These are phyloP conservation scores for Podila epicladia DNA, from an alignment of 192 early-diverging fungal species.

Conservation along the genomic window DNA sequence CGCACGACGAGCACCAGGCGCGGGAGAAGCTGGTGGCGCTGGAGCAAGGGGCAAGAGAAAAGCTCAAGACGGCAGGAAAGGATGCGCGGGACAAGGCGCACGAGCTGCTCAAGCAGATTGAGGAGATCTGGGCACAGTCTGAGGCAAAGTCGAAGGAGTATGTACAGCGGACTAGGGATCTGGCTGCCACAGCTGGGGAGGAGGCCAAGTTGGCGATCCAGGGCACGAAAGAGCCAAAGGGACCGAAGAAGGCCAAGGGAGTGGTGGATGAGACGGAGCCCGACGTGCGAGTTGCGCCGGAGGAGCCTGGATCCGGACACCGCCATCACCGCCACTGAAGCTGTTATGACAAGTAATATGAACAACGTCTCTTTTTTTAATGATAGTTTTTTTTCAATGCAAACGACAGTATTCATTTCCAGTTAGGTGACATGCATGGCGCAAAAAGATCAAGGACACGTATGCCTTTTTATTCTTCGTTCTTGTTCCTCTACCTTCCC, in stretches of 20 bases:
- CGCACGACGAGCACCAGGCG: slow-evolving; percentile 26
- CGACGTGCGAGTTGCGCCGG: slow-evolving; percentile 22
- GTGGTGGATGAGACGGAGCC: slow-evolving; percentile 7
- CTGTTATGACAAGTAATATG: neutral
- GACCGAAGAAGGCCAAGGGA: neutral
- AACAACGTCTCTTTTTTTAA: too few species aligned
- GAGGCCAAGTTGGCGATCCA: slow-evolving; percentile 9
- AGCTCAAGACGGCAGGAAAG: slow-evolving; percentile 11
- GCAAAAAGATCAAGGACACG: too few species aligned
- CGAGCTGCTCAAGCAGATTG: slow-evolving; percentile 33
- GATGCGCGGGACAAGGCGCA: slow-evolving; percentile 22
- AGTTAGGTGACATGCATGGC: too few species aligned
- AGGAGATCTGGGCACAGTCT: slow-evolving; percentile 31
- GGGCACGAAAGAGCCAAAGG: neutral
- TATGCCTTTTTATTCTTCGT: too few species aligned
- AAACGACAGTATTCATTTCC: too few species aligned
- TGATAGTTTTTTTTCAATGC: neutral
- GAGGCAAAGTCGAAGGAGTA: slow-evolving; percentile 20
- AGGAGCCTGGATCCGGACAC: slow-evolving; percentile 50
- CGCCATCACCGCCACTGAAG: slow-evolving; percentile 28
- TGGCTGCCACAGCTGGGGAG: slow-evolving; percentile 10
- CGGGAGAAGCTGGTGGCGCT: slow-evolving; percentile 18
- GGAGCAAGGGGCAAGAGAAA: slow-evolving; percentile 14
- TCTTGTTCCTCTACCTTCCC: too few species aligned
- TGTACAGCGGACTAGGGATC: slow-evolving; percentile 6